Evolutionary conservation across 2,329 filamentous ascomycete genomes (phyloP).

Genomic region (Aspergillus alliaceus): DNA sequence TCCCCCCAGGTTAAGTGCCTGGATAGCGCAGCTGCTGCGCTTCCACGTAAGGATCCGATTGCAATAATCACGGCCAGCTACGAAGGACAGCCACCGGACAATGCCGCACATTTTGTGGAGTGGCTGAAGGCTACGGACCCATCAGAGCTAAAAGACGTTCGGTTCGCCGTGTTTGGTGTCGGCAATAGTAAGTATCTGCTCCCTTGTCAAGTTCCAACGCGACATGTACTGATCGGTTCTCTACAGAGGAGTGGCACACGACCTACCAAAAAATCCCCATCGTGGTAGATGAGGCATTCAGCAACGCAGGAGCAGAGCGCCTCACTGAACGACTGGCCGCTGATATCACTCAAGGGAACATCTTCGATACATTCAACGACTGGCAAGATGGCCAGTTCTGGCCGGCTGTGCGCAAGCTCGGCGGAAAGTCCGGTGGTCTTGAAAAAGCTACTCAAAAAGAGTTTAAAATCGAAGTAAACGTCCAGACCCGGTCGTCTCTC

Average conservation of each 20-base stretch:
- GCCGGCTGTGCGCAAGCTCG: background rate
- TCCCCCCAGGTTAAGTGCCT: background rate
- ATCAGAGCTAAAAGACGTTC: background rate
- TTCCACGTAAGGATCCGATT: background rate
- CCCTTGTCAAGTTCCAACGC: too few relatives aligned
- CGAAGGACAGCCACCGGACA: background rate
- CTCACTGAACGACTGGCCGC: background rate
- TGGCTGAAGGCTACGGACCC: background rate
- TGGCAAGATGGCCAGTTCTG: background rate
- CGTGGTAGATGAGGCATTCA: background rate
- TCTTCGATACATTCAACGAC: background rate
- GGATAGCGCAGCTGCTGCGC: background rate
- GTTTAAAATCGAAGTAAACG: background rate
- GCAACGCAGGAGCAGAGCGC: background rate
- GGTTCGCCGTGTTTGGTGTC: conserved; percentile 51
- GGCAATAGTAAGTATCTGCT: conserved; percentile 43
- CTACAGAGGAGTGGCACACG: background rate
- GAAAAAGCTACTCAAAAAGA: background rate
- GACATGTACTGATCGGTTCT: too few relatives aligned
- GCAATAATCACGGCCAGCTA: background rate
- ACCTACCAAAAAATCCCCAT: background rate
- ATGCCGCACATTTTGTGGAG: background rate
- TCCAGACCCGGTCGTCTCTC: background rate
- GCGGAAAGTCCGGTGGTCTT: background rate
- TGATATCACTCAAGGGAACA: background rate